Evolutionary conservation across 495 filamentous ascomycete genomes (phyloP).

Genomic region (Penicillium canescens): DNA sequence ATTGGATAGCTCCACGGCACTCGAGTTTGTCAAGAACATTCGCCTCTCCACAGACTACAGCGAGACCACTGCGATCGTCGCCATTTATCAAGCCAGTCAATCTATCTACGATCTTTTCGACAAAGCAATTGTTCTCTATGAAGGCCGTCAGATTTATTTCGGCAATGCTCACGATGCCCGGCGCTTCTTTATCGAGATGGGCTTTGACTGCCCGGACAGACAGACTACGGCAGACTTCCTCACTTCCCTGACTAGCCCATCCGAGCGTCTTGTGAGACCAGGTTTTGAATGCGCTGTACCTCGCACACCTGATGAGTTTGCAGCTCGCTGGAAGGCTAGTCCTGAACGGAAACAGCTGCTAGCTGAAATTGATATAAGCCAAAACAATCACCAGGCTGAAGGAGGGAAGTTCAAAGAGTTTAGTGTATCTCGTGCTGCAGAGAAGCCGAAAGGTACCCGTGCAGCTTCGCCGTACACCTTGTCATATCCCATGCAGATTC

Average conservation of each 20-base stretch:
- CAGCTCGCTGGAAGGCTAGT: conserved; percentile 71
- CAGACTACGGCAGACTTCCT: conserved; percentile 80
- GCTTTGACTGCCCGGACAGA: conserved; percentile 71
- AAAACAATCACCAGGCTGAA: conserved; percentile 54
- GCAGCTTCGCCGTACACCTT: conserved; percentile 74
- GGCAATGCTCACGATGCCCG: conserved; percentile 62
- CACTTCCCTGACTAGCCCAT: conserved; percentile 73
- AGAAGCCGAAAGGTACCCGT: conserved; percentile 54
- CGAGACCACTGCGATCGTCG: conserved; percentile 67
- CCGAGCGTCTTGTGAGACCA: conserved; percentile 60
- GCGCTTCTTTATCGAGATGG: conserved; percentile 71
- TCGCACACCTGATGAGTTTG: conserved; percentile 77
- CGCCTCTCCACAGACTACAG: conserved; percentile 65
- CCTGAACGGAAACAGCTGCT: conserved; percentile 64
- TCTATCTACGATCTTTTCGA: conserved; percentile 76
- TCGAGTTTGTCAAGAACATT: conserved; percentile 76
- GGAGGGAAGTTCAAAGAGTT: conserved; percentile 68
- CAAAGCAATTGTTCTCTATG: conserved; percentile 76
- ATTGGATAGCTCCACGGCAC: conserved; percentile 75
- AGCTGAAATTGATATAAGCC: conserved; percentile 65
- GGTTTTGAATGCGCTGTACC: conserved; percentile 69
- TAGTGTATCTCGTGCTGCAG: conserved; percentile 61
- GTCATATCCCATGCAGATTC: conserved; percentile 68
- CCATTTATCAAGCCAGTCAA: conserved; percentile 83
- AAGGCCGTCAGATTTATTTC: conserved; percentile 83